phyloP scores from a whole-genome alignment of 305 asterid genomes.

The Ajuga reptans region DNA sequence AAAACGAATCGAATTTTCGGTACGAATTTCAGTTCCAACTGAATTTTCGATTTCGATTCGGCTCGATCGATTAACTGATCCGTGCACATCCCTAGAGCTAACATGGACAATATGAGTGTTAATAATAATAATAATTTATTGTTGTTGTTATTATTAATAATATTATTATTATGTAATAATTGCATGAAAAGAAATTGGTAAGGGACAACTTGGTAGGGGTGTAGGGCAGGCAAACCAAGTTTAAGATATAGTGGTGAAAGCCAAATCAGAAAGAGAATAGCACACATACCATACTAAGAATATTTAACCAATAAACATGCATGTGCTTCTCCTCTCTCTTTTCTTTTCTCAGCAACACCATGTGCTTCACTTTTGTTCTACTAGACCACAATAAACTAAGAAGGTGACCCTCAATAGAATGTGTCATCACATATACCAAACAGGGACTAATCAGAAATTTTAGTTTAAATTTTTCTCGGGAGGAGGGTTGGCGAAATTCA shows the following conservation, averaged over 20 bases:
- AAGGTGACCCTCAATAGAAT: not conserved
- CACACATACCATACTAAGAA: constrained; percentile 9
- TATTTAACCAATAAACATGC: constrained; percentile 15
- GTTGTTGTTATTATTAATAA: too few species aligned
- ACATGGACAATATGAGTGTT: not conserved
- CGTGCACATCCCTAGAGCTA: too few species aligned
- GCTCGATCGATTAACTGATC: too few species aligned
- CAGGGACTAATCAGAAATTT: too few species aligned
- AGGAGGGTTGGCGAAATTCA: too few species aligned
- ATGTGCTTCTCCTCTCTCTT: constrained; percentile 19
- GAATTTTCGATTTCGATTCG: too few species aligned
- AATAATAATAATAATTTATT: not conserved
- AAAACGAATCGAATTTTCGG: too few species aligned
- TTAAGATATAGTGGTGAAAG: constrained; percentile 25
- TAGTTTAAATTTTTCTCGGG: too few species aligned
- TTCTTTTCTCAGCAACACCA: constrained; percentile 16
- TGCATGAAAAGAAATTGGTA: constrained; percentile 5
- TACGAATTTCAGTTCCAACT: too few species aligned
- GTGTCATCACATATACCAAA: not conserved
- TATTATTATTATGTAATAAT: too few species aligned
- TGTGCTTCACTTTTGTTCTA: constrained; percentile 25
- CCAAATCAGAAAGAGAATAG: constrained; percentile 8
- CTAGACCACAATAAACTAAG: too few species aligned
- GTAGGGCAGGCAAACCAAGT: constrained; percentile 29
- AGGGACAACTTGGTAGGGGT: not conserved